Evolutionary conservation across 2,329 filamentous ascomycete genomes (phyloP).

Genomic region (Arthrobotrys musiformis): DNA sequence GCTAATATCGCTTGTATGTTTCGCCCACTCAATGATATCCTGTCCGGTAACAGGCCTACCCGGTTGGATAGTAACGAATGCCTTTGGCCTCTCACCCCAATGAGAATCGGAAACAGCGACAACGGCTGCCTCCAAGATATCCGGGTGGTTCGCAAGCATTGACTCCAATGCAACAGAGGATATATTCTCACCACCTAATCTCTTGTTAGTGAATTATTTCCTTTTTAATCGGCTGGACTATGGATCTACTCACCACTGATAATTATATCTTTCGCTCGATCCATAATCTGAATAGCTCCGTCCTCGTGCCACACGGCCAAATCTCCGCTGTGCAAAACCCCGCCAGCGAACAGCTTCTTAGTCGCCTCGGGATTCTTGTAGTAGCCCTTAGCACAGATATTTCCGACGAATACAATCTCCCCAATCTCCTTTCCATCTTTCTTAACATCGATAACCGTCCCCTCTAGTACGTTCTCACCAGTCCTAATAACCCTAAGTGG

Average conservation of each 20-base stretch:
- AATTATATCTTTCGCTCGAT: constrained; percentile 97
- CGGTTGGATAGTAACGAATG: constrained; percentile 83
- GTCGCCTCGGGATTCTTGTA: constrained; percentile 90
- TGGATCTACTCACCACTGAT: constrained; percentile 76
- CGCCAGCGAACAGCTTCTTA: constrained; percentile 84
- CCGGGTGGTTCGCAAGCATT: constrained; percentile 87
- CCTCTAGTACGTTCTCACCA: constrained; percentile 66
- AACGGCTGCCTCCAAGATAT: constrained; percentile 89
- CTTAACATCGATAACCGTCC: constrained; percentile 73
- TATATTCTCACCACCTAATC: constrained; percentile 90
- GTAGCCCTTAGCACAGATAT: constrained; percentile 91
- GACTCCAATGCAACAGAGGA: constrained; percentile 91
- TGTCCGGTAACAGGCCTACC: constrained; percentile 72
- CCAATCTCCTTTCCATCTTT: constrained; percentile 80
- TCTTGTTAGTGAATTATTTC: constrained; percentile 15
- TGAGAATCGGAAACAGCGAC: constrained; percentile 86
- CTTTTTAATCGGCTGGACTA: neutral
- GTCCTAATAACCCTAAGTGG: constrained; percentile 85
- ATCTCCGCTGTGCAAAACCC: constrained; percentile 88
- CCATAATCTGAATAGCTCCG: constrained; percentile 88
- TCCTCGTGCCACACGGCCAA: constrained; percentile 93
- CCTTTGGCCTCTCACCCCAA: constrained; percentile 97
- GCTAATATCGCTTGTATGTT: constrained; percentile 80
- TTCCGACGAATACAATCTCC: constrained; percentile 79
- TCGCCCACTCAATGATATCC: constrained; percentile 87